Evolutionary conservation across 495 filamentous ascomycete species (phyloP).

Genomic region (Penicillium simplicissimum): DNA sequence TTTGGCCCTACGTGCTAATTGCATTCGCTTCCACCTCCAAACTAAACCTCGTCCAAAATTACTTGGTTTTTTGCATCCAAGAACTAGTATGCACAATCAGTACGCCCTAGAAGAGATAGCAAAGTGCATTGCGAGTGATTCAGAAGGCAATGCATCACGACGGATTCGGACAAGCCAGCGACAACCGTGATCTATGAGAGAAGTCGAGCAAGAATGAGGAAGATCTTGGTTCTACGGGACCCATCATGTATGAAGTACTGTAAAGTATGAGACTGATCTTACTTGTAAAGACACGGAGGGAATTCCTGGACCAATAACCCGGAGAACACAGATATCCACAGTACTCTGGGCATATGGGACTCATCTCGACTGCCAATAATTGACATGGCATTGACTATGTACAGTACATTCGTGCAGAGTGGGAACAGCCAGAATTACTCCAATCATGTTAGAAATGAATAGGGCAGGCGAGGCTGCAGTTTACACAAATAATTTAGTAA

Average conservation of each 20-base stretch:
- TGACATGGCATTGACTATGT: background rate
- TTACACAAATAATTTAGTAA: background rate
- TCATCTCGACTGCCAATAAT: background rate
- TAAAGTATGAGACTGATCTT: slow-evolving; percentile 2
- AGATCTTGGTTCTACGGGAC: background rate
- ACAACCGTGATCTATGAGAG: background rate
- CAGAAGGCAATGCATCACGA: background rate
- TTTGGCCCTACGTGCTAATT: background rate
- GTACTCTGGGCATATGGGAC: background rate
- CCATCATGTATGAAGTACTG: background rate
- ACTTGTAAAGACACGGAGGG: background rate
- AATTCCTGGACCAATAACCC: background rate
- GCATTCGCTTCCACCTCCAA: background rate
- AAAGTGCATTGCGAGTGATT: background rate
- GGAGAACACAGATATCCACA: background rate
- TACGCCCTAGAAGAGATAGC: background rate
- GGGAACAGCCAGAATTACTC: background rate
- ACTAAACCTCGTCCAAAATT: too few relatives aligned
- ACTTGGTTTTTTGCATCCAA: too few relatives aligned
- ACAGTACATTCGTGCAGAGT: background rate
- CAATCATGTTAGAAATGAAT: background rate
- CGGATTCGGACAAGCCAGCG: too few relatives aligned
- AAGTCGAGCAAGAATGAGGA: background rate
- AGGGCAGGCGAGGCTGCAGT: background rate
- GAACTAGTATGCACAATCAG: too few relatives aligned